Evolutionary conservation across 257 asterid species (phyloP).

Genomic region (Paulownia fortunei): DNA sequence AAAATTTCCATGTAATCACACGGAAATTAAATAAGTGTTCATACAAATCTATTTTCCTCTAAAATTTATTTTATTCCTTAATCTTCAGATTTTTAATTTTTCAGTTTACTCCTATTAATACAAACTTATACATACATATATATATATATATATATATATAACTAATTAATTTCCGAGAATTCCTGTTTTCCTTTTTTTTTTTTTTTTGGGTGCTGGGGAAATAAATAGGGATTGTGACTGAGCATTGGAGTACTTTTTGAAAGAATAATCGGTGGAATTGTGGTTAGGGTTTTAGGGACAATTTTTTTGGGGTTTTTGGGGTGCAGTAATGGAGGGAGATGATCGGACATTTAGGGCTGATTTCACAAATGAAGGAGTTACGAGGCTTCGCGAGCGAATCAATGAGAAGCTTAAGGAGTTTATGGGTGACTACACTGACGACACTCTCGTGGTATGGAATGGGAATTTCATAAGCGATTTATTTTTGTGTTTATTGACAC

Average conservation of each 20-base stretch:
- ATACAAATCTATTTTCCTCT: background rate
- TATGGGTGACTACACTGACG: slow-evolving; percentile 85
- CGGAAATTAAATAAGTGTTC: background rate
- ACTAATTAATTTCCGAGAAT: no score
- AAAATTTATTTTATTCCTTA: background rate
- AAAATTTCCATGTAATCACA: background rate
- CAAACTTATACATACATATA: no score
- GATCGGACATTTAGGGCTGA: slow-evolving; percentile 60
- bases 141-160: no score
- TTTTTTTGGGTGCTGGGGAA: background rate
- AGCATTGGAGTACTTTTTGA: background rate
- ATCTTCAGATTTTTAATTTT: background rate
- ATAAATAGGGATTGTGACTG: background rate
- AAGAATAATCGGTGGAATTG: background rate
- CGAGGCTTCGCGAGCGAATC: slow-evolving; percentile 54
- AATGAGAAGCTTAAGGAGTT: slow-evolving; percentile 74
- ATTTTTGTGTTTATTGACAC: background rate
- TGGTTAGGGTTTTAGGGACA: slow-evolving; percentile 35
- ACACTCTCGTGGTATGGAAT: slow-evolving; percentile 74
- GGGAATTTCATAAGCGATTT: background rate
- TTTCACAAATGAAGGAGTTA: slow-evolving; percentile 58
- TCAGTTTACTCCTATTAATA: background rate
- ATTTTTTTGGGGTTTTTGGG: background rate
- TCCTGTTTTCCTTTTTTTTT: background rate
- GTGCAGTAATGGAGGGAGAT: slow-evolving; percentile 48